Percentiles rank a stretch among this genome's conserved stretches.
These are phyloP conservation scores for Candida maltosa DNA, from an alignment of 805 yeast species.

Conservation along the genomic window DNA sequence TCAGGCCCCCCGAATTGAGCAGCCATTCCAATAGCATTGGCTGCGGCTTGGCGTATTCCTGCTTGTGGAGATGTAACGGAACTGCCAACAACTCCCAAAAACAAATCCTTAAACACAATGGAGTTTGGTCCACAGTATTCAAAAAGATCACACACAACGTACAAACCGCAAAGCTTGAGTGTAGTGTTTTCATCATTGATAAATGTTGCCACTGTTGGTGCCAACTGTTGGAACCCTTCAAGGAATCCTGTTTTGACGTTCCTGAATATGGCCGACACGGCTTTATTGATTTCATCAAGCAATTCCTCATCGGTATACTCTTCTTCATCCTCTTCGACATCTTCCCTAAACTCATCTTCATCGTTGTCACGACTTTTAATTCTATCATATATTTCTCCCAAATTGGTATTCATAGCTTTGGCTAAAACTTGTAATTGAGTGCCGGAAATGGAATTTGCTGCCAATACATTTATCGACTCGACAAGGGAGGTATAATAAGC, in stretches of 20 bases:
- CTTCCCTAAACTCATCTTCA: slow-evolving; percentile 87
- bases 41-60: slow-evolving; percentile 80
- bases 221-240: slow-evolving; percentile 59
- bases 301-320: slow-evolving; percentile 90
- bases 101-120: slow-evolving; percentile 58
- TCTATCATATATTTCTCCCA: slow-evolving; percentile 68
- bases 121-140: slow-evolving; percentile 76
- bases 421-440: slow-evolving; percentile 56
- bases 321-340: slow-evolving; percentile 75
- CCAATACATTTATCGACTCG: slow-evolving; percentile 64
- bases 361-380: slow-evolving; percentile 68
- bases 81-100: slow-evolving; percentile 62
- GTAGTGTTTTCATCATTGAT: slow-evolving; percentile 66
- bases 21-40: slow-evolving; percentile 79
- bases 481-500: slow-evolving; percentile 73
- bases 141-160: slow-evolving; percentile 74
- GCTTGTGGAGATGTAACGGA: slow-evolving; percentile 65
- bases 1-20: slow-evolving; percentile 72
- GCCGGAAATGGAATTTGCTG: slow-evolving; percentile 55
- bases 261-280: slow-evolving; percentile 68
- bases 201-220: slow-evolving; percentile 61
- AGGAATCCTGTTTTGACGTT: slow-evolving; percentile 55
- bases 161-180: slow-evolving; percentile 72
- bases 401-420: slow-evolving; percentile 54
- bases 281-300: slow-evolving; percentile 79